Base-by-base conservation (phyloP, 495 filamentous ascomycete genomes). In the Hypoxylon fragiforme region DNA sequence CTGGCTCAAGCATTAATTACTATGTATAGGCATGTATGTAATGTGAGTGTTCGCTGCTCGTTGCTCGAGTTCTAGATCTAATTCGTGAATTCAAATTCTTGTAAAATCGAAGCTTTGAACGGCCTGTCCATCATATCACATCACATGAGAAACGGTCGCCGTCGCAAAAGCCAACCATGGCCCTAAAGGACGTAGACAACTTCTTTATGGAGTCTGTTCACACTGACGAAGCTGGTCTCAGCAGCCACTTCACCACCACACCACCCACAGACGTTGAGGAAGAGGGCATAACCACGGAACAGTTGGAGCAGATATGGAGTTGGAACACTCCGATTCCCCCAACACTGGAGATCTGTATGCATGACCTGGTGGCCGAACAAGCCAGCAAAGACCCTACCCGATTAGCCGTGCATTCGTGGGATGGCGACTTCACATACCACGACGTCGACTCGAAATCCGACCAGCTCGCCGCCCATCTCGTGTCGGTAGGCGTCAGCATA, bases 351-450 rank as follows among this genome's bases (percentile, higher is more conserved):
- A 44, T 48, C 18, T 73, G 69, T 35, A 73, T 76, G 64, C 72
- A 76, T 38, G 69, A 74, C 21, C 45, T 73, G 46, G 69, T 76
- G 41, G 63, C 60, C 13, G 60, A 66, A 11, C 66, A 67, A 41
- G 63, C 64, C 24, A 47, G 31, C 12, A 49, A 45, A 22, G 44
- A 53, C 21, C 72, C 73, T 0, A 43, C 49, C 22, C 59, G 61
- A 12, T 34, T 59, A 0, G 73, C 73, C n/a, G 64, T 76, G 32
- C 40, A 65, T 21, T 72, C 71, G 0, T 86, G 84, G 83, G 84
- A 88, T 69, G 84, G 82, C 13, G 69, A 48, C 20, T 69, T 86
- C 50, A 83, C 82, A 1, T 87, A 79, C 57, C 51, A 53, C 15
- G 74, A 86, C 38, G 65, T 87, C 24, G 76, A 83, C 19, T 31